Evolutionary conservation across 495 filamentous ascomycete species (phyloP).

Genomic region (Trichoderma virens): DNA sequence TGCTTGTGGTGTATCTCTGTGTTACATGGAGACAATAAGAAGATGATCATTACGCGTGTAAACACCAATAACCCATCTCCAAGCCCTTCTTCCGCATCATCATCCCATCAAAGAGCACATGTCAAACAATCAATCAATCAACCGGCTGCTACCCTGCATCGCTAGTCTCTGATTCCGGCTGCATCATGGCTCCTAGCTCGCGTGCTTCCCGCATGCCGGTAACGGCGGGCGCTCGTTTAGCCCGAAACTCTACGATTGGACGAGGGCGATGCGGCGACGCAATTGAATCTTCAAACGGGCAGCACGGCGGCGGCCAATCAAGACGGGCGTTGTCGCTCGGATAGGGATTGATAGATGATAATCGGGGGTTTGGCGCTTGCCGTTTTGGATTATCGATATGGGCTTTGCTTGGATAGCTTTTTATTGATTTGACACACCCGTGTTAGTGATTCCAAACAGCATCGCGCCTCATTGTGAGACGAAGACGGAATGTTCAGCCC

Average conservation of each 20-base stretch:
- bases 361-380: not conserved
- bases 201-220: not conserved
- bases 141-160: not conserved
- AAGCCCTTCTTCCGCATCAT: too few species aligned
- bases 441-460: too few species aligned
- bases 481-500: too few species aligned
- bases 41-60: too few species aligned
- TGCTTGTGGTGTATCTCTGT: too few species aligned
- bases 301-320: not conserved
- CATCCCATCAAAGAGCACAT: too few species aligned
- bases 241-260: not conserved
- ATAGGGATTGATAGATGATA: conserved; percentile 2
- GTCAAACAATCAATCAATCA: not conserved
- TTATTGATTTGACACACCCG: not conserved
- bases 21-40: too few species aligned
- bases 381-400: not conserved
- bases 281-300: conserved; percentile 2
- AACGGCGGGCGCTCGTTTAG: not conserved
- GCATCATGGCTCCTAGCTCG: not conserved
- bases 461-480: too few species aligned
- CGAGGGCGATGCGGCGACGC: not conserved
- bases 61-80: too few species aligned
- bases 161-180: not conserved
- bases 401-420: not conserved
- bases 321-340: not conserved